Percentiles rank a stretch among this genome's conserved stretches.
Conservation (phyloP, 371 early-diverging fungal genomes). For the Apophysomyces elegans region DNA sequence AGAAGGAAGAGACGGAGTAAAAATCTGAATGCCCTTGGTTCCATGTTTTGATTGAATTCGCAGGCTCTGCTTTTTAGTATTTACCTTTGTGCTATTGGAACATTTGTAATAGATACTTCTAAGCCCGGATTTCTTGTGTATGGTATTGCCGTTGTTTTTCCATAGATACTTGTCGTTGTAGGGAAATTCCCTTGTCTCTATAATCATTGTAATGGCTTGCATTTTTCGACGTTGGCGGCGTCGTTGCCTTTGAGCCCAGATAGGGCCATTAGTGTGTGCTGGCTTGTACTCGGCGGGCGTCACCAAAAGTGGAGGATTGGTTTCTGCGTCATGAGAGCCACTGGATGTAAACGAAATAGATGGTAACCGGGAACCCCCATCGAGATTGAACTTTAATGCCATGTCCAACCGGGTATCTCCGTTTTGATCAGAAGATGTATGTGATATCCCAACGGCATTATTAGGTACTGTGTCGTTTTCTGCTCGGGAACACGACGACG, state of each 20-base stretch:
- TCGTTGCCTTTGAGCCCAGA: constrained; percentile 18
- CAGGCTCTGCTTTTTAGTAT: too few species aligned
- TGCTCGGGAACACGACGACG: too few species aligned
- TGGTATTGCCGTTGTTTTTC: constrained; percentile 68
- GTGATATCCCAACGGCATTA: too few species aligned
- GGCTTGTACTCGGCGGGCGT: too few species aligned
- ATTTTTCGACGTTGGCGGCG: constrained; percentile 61
- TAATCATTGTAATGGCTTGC: constrained; percentile 62
- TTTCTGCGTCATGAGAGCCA: too few species aligned
- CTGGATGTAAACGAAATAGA: too few species aligned
- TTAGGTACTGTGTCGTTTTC: too few species aligned
- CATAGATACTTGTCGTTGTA: constrained; percentile 57
- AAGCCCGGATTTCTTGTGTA: constrained; percentile 59
- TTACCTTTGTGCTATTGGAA: constrained; percentile 48
- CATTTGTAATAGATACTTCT: constrained; percentile 66
- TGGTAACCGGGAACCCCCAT: too few species aligned
- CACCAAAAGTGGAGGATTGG: too few species aligned
- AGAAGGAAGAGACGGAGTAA: neutral
- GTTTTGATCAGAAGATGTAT: too few species aligned
- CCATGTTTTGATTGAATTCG: neutral
- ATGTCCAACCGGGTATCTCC: too few species aligned
- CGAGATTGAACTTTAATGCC: too few species aligned
- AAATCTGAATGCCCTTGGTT: neutral
- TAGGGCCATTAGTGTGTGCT: neutral
- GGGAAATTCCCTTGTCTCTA: constrained; percentile 57